Evolutionary conservation across 2,329 filamentous ascomycete species (phyloP).

Genomic region (Fusarium scirpi): DNA sequence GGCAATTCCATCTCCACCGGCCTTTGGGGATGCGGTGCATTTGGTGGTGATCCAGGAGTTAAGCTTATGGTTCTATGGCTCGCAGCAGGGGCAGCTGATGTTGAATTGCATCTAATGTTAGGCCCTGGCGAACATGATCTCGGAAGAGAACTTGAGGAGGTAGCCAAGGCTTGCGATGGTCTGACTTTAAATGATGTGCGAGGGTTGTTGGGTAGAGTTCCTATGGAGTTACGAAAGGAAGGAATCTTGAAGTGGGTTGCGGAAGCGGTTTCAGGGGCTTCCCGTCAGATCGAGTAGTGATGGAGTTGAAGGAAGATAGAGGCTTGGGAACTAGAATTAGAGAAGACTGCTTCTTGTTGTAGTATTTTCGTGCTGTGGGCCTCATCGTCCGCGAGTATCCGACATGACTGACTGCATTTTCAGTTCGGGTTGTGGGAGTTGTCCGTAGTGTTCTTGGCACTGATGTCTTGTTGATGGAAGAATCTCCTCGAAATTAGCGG

Average conservation of each 20-base stretch:
- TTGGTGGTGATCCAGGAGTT: conserved; percentile 50
- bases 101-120: conserved; percentile 38
- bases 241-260: conserved; percentile 34
- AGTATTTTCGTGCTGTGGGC: not conserved
- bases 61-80: conserved; percentile 52
- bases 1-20: conserved; percentile 44
- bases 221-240: conserved; percentile 11
- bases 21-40: conserved; percentile 53
- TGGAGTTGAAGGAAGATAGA: not conserved
- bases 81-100: conserved; percentile 45
- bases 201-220: not conserved
- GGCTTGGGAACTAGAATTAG: not conserved
- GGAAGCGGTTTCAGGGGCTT: conserved; percentile 3
- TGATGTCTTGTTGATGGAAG: not conserved
- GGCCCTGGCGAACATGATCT: conserved; percentile 36
- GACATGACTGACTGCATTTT: not conserved
- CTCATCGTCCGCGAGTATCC: not conserved
- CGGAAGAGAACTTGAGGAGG: conserved; percentile 21
- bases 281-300: not conserved
- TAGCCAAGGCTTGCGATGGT: conserved; percentile 5
- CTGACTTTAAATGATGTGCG: conserved; percentile 1
- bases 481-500: too few species aligned
- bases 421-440: not conserved
- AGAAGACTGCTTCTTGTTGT: not conserved
- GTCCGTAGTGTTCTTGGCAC: not conserved